phyloP scores from a whole-genome alignment of 1,284 basidiomycete genomes.

The Flammula alnicola region DNA sequence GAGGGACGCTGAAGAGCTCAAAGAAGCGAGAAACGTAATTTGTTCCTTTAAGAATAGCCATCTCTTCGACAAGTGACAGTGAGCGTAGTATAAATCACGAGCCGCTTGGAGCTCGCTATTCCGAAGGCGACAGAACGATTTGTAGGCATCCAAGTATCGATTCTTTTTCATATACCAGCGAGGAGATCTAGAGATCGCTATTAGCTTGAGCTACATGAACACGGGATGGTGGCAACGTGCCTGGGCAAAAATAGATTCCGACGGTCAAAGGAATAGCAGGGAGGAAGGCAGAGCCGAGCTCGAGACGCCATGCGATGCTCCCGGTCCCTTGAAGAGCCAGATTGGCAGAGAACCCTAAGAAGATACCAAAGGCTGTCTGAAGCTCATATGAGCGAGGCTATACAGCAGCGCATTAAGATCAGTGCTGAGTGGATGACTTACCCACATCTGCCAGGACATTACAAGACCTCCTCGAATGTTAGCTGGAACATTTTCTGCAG shows the following conservation, averaged over 20 bases:
- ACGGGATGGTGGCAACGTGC: constrained; percentile 27
- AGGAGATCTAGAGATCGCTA: constrained; percentile 52
- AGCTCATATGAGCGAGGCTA: background rate
- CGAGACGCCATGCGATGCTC: constrained; percentile 60
- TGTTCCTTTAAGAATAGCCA: constrained; percentile 49
- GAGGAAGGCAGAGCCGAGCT: constrained; percentile 58
- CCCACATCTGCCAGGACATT: constrained; percentile 71
- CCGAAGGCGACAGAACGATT: constrained; percentile 63
- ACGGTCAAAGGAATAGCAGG: constrained; percentile 54
- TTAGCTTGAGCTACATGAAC: background rate
- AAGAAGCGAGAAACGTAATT: constrained; percentile 53
- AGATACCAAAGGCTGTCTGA: constrained; percentile 62
- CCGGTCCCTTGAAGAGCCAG: constrained; percentile 49
- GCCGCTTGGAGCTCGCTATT: constrained; percentile 68
- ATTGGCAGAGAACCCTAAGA: constrained; percentile 58
- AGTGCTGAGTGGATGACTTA: constrained; percentile 27
- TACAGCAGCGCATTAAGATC: constrained; percentile 2
- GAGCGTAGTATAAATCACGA: constrained; percentile 61
- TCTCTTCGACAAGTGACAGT: constrained; percentile 63
- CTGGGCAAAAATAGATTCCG: constrained; percentile 58
- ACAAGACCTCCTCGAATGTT: constrained; percentile 72
- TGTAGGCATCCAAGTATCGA: constrained; percentile 59
- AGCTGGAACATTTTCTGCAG: constrained; percentile 66
- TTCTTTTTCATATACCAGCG: constrained; percentile 75
- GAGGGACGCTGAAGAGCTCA: constrained; percentile 70